Conservation (phyloP, 75 land plant genomes). For the Pinus tabuliformis region DNA sequence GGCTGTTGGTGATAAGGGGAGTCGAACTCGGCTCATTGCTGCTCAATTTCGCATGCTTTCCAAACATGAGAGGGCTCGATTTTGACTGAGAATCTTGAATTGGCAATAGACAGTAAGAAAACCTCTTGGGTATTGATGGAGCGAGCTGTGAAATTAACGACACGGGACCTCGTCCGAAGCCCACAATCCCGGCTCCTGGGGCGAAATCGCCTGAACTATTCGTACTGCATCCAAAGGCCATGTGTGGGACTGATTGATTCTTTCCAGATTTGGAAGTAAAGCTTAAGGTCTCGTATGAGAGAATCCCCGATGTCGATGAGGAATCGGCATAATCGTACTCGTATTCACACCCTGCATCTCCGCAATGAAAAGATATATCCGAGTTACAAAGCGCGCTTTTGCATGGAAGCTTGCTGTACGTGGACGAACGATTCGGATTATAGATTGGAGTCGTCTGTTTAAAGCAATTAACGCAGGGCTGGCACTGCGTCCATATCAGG, state of each 20-base stretch:
- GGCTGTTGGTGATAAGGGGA: no score
- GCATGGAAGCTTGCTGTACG: conserved; percentile 13
- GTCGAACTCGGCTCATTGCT: neutral
- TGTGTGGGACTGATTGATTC: neutral
- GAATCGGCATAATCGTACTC: conserved; percentile 33
- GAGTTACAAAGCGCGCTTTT: neutral
- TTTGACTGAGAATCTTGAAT: neutral
- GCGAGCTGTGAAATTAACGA: conserved; percentile 30
- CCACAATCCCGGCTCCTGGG: conserved; percentile 42
- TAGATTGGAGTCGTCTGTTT: conserved; percentile 23
- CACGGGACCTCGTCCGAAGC: conserved; percentile 17
- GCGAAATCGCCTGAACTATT: conserved; percentile 37
- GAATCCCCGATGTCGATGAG: conserved; percentile 29
- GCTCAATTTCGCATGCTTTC: neutral
- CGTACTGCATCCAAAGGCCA: conserved; percentile 29
- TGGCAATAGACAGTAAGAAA: conserved; percentile 25
- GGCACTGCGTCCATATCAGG: conserved; percentile 29
- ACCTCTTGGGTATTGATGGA: neutral
- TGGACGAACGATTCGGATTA: conserved; percentile 13
- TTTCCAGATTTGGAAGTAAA: conserved; percentile 13
- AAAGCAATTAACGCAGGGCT: conserved; percentile 26
- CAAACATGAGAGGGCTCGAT: conserved; percentile 9
- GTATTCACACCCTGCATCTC: conserved; percentile 13
- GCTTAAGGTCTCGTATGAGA: conserved; percentile 26
- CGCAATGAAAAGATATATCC: neutral